These are phyloP conservation scores for Ceratobasidium papillatum DNA, from an alignment of 1,284 basidiomycete genomes.

Conservation along the genomic window DNA sequence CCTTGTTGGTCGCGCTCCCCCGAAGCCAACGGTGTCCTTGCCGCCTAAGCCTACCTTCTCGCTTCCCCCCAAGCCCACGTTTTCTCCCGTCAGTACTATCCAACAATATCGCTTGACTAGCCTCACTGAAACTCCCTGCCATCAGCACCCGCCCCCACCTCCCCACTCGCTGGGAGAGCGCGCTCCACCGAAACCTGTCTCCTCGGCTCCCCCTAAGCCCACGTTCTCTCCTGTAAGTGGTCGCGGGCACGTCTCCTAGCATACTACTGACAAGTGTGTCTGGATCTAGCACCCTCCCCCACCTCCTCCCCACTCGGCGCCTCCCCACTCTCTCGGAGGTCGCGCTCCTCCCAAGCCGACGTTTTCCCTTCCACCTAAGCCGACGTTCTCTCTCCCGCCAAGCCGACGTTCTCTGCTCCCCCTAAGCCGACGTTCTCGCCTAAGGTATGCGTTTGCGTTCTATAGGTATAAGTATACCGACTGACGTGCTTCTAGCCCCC, in stretches of 20 bases:
- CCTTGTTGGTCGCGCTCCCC: neutral
- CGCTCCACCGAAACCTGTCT: neutral
- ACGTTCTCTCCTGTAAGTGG: conserved; percentile 13
- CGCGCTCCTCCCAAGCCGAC: conserved; percentile 13
- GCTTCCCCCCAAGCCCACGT: neutral
- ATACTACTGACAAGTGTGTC: neutral
- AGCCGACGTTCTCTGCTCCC: neutral
- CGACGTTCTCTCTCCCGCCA: conserved; percentile 22
- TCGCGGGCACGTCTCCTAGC: too few species aligned
- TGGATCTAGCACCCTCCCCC: neutral
- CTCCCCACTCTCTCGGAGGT: conserved; percentile 13
- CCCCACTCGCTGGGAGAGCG: neutral
- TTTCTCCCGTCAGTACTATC: conserved; percentile 1
- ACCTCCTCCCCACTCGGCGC: neutral
- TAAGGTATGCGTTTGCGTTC: neutral
- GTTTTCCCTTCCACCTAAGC: conserved; percentile 11
- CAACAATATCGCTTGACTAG: too few species aligned
- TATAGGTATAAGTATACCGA: neutral
- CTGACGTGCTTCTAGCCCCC: neutral
- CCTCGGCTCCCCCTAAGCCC: conserved; percentile 3
- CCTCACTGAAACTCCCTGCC: neutral
- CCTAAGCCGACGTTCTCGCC: conserved; percentile 21
- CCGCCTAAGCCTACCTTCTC: neutral
- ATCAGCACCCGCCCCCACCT: neutral
- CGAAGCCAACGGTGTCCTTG: neutral